Conservation (phyloP, 2,329 filamentous ascomycete genomes). For the Claviceps fusiformis region DNA sequence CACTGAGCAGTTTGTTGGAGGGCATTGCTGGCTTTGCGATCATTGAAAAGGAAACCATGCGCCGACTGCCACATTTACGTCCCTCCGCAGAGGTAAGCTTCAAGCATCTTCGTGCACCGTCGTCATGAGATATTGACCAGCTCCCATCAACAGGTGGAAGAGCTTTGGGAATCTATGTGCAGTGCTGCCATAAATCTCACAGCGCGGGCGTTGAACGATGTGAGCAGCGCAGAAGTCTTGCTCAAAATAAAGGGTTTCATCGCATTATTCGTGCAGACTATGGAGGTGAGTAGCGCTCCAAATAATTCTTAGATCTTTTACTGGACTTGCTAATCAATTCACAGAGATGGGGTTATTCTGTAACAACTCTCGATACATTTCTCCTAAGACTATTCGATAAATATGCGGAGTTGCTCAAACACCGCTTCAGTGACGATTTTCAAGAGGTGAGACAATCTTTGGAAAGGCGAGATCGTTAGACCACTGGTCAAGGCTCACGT, state of each 20-base stretch:
- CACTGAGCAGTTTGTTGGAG: constrained; percentile 81
- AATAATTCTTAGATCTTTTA: constrained; percentile 37
- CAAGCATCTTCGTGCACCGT: neutral
- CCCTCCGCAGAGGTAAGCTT: constrained; percentile 62
- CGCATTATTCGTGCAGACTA: constrained; percentile 91
- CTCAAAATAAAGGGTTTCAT: constrained; percentile 92
- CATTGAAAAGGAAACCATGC: constrained; percentile 88
- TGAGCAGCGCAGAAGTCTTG: constrained; percentile 79
- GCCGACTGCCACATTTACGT: constrained; percentile 68
- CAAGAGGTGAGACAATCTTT: constrained; percentile 49
- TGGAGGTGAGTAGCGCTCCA: constrained; percentile 55
- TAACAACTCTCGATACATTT: constrained; percentile 68
- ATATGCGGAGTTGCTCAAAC: constrained; percentile 83
- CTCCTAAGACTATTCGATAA: constrained; percentile 84
- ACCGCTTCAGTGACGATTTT: constrained; percentile 88
- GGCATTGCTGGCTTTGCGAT: constrained; percentile 94
- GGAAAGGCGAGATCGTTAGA: neutral
- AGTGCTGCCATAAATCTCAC: constrained; percentile 74
- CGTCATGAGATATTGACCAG: neutral
- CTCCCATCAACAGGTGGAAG: constrained; percentile 56
- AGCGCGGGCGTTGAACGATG: constrained; percentile 58
- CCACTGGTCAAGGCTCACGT: neutral
- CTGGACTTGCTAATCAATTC: constrained; percentile 64
- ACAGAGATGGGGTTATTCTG: constrained; percentile 80
- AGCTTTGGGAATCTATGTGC: constrained; percentile 97